Base-by-base conservation (phyloP, 2,329 filamentous ascomycete species). In the Alternaria hordeiaustralica region DNA sequence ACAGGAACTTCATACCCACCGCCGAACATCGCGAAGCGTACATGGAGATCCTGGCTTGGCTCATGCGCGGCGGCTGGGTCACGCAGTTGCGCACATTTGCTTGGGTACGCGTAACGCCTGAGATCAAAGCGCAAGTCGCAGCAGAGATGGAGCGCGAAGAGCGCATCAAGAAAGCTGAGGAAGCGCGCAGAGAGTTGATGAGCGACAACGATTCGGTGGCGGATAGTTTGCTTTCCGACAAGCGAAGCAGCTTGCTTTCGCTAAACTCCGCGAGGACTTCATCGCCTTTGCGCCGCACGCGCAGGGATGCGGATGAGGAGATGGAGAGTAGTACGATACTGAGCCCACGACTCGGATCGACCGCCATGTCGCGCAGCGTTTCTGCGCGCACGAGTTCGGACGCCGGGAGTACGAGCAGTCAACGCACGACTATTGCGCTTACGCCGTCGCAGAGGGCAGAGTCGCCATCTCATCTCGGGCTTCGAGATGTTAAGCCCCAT, bases 51-150 rank as follows among this genome's bases (percentile, higher is more conserved):
- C 84, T 99, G 25, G 94, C 93, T 21, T 99, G 95, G 93, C 87
- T 99, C 9, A 89, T 98, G 83, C 89, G 94, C 44, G 92, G 93
- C 50, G 94, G 93, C 13, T 97, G 96, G 92, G 94, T 97, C 1
- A 97, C 92, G 1, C 94, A 97, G 78, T 86, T 99, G 6, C 92
- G 94, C 66, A 96, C 93, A 1, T 97, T 96, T 78, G 93, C 91
- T 12, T 97, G 96, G 84, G 89, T 98, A 46, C 88, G 95, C 54
- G 92, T 96, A 45, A 90, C 90, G 80, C 89, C 92, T 3, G 90
- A 95, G 75, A 92, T 97, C 66, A 89, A 96, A 71, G 90, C 92
- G 74, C 90, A 92, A 68, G 93, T 96, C 4, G 89, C 92, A 55
- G 87, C 90, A 70, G 87, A 89, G 58, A 85, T 93, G 89, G 92